These are phyloP conservation scores for Dictyostelium firmibasis DNA, from an alignment of 78 protist species.

Conservation along the genomic window DNA sequence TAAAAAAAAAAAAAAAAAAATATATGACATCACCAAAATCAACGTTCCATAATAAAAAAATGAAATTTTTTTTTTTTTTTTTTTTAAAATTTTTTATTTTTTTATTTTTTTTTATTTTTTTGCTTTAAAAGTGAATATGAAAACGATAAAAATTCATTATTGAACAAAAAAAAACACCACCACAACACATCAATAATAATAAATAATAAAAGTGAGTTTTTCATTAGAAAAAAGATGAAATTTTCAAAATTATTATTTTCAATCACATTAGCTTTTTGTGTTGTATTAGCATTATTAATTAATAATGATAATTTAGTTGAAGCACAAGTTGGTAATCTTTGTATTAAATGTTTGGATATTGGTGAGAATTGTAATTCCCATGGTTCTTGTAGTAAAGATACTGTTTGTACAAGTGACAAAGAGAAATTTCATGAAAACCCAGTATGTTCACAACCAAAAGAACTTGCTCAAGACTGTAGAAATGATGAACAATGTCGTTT, in stretches of 20 bases:
- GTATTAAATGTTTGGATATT: background rate
- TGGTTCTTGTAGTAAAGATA: background rate
- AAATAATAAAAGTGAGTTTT: too few species aligned
- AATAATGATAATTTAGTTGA: background rate
- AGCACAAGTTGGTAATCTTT: background rate
- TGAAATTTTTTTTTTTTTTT: background rate
- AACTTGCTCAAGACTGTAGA: background rate
- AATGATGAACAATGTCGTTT: conserved; percentile 3
- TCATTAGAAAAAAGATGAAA: background rate
- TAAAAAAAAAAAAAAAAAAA: background rate
- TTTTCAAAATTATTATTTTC: background rate
- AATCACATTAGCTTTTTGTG: background rate
- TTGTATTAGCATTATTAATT: background rate
- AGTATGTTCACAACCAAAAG: background rate
- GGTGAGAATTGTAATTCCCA: background rate
- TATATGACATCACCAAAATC: background rate
- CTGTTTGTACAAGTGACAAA: background rate
- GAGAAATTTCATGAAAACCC: background rate
- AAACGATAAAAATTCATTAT: background rate
- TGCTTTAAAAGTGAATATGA: background rate
- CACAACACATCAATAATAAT: too few species aligned
- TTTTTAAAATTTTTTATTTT: background rate
- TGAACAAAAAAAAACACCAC: background rate
- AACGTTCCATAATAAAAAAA: background rate
- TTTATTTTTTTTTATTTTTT: background rate